Evolutionary conservation across 2,329 filamentous ascomycete genomes (phyloP).

Genomic region (Ceratocystis cacaofunesta): DNA sequence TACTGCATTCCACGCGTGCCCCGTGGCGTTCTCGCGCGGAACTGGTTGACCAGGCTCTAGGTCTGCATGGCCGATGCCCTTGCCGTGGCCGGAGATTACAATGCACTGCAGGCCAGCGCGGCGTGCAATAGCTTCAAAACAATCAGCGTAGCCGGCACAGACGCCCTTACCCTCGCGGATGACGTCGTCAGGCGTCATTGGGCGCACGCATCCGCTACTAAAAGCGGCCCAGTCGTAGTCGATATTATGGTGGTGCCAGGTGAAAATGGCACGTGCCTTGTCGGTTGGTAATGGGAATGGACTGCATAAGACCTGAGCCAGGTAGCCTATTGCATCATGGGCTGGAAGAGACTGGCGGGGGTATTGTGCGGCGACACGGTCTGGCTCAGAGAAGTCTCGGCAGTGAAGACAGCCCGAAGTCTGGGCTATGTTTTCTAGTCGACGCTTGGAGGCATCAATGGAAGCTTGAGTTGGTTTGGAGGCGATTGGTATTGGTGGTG

Average conservation of each 20-base stretch:
- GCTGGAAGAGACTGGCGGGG: conserved; percentile 56
- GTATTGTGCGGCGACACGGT: conserved; percentile 62
- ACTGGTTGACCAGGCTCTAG: conserved; percentile 48
- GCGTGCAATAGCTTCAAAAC: conserved; percentile 64
- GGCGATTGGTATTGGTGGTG: conserved; percentile 38
- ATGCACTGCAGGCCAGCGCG: conserved; percentile 67
- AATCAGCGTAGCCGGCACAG: conserved; percentile 77
- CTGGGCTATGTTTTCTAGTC: conserved; percentile 30
- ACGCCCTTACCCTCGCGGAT: conserved; percentile 69
- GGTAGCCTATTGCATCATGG: conserved; percentile 50
- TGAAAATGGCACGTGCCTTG: conserved; percentile 84
- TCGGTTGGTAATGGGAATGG: conserved; percentile 73
- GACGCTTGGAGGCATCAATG: neutral
- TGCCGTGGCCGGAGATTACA: conserved; percentile 65
- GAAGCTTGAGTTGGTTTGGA: conserved; percentile 39
- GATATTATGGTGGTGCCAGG: conserved; percentile 91
- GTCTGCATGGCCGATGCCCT: conserved; percentile 60
- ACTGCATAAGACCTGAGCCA: conserved; percentile 63
- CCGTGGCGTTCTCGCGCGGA: conserved; percentile 46
- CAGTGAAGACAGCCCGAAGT: conserved; percentile 55
- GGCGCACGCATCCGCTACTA: conserved; percentile 53
- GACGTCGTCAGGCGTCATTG: conserved; percentile 55
- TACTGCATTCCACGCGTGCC: conserved; percentile 90
- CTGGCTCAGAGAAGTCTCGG: conserved; percentile 73
- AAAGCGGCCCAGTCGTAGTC: conserved; percentile 69